Percentiles rank a stretch among this genome's conserved stretches.
These are phyloP conservation scores for Bimuria novae-zelandiae DNA, from an alignment of 2,329 filamentous ascomycete genomes.

Conservation along the genomic window DNA sequence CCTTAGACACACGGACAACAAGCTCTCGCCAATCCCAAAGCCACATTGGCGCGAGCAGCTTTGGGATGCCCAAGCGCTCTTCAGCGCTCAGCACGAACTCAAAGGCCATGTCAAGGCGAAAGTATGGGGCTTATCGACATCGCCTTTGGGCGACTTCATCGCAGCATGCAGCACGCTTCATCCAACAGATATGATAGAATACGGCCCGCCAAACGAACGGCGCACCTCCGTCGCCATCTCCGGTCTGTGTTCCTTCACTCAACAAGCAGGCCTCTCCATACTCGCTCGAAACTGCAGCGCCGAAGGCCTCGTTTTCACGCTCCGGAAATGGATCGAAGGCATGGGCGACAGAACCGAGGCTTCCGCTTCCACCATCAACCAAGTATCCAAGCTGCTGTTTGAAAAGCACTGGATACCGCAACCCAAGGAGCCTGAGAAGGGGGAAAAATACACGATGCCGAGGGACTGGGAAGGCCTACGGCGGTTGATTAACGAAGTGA, in stretches of 20 bases:
- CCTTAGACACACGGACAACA: conserved; percentile 29
- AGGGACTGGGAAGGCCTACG: not conserved
- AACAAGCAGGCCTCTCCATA: conserved; percentile 22
- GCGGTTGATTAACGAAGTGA: not conserved
- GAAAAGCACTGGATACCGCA: conserved; percentile 17
- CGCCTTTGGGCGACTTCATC: conserved; percentile 53
- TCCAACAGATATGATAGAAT: conserved; percentile 62
- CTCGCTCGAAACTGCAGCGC: conserved; percentile 28
- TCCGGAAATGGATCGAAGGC: conserved; percentile 41
- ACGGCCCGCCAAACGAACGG: conserved; percentile 55
- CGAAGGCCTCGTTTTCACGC: conserved; percentile 40
- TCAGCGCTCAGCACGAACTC: conserved; percentile 56
- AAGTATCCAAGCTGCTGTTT: conserved; percentile 28
- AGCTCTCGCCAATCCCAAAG: conserved; percentile 11
- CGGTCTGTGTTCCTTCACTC: conserved; percentile 23
- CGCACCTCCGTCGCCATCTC: conserved; percentile 44
- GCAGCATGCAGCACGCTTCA: conserved; percentile 59
- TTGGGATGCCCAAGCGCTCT: conserved; percentile 45
- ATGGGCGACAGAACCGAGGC: conserved; percentile 32
- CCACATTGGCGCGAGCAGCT: conserved; percentile 51
- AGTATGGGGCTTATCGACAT: conserved; percentile 58
- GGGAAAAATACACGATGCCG: not conserved
- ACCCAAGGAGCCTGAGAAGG: not conserved
- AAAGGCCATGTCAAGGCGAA: conserved; percentile 55
- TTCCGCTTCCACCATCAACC: conserved; percentile 25